phyloP scores from a whole-genome alignment of 192 early-diverging fungal genomes.

The Entophlyctis luteolus region DNA sequence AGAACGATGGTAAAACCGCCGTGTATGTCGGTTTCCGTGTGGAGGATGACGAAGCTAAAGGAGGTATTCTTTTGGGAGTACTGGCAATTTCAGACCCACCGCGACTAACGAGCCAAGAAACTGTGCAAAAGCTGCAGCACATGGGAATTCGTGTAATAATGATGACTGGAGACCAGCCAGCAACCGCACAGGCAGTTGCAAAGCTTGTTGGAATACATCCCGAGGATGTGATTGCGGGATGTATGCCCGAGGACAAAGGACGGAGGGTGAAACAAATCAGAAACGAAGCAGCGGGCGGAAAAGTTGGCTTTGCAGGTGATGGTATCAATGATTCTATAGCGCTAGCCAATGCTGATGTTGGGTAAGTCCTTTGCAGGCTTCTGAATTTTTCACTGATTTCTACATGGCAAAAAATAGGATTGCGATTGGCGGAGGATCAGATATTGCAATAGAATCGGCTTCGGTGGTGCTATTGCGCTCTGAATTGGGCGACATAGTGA shows the following conservation, averaged over 20 bases:
- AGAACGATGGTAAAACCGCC: constrained; percentile 53
- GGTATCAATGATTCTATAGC: constrained; percentile 95
- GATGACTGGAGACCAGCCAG: constrained; percentile 71
- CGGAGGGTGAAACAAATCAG: constrained; percentile 42
- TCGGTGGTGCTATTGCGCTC: constrained; percentile 77
- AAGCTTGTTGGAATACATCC: constrained; percentile 56
- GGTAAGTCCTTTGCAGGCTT: constrained; percentile 44
- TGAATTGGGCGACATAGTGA: constrained; percentile 72
- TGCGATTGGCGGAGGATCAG: constrained; percentile 83
- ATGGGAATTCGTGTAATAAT: constrained; percentile 69
- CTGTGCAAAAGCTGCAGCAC: constrained; percentile 45
- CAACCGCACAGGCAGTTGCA: constrained; percentile 62
- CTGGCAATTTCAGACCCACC: constrained; percentile 63
- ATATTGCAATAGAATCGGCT: constrained; percentile 87
- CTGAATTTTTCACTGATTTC: not conserved
- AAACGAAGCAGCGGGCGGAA: constrained; percentile 32
- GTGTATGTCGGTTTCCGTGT: constrained; percentile 53
- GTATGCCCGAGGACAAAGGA: constrained; percentile 72
- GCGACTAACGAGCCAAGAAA: constrained; percentile 53
- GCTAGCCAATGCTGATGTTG: constrained; percentile 82
- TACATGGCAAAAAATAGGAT: constrained; percentile 41
- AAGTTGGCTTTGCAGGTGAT: constrained; percentile 90
- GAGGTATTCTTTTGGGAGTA: constrained; percentile 51
- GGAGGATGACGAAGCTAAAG: constrained; percentile 14
- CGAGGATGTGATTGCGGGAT: constrained; percentile 56